Evolutionary conservation across 805 yeast genomes (phyloP), one percentile per base, ranked within the genome.

Genomic region (Yarrowia keelungensis): DNA sequence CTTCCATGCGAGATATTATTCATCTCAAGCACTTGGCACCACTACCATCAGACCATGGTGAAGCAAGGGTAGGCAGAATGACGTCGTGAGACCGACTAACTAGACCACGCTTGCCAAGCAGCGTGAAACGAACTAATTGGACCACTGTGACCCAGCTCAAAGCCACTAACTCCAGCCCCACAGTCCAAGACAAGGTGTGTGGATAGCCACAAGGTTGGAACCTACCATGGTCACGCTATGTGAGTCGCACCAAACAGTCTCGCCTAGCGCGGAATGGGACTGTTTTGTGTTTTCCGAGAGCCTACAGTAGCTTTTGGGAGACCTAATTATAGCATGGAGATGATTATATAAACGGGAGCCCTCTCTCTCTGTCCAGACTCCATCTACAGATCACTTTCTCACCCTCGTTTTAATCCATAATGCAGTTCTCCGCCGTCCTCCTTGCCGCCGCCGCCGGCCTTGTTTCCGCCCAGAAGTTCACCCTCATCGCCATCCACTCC

Each of bases 361-460:
- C 15, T 8, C 35, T 38, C 14, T 9, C 14, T 16, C 43, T 5
- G 11, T 15, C 8, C n/a, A 26, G 36, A 14, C 19, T 16, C 42
- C 42, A 51, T 47, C 51, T 7, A 5, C 43, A 36, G 43, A 54
- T 14, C 61, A 19, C 14, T 35, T 45, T 3, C 35, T 8, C 45
- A 26, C 46, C 8, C 12, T 41, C 45, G 38, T 22, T 39, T 19
- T 26, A n/a, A 19, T 19, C 36, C 8, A 41, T 9, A 19, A 56
- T 56, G 47, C 19, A 41, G 39, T 56, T 56, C 47, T 56, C 62
- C 47, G 39, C 62, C 15, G 19, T 56, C 12, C 47, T 41, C 47
- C 62, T 56, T 22, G 62, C 62, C 38, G 36, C 62, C 16, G 35
- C 47, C 22, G 47, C 62, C 15, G 62, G 39, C 47, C 47, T 41